Base-by-base conservation (phyloP, 139 green algal genomes). In the Mesostigma viride region DNA sequence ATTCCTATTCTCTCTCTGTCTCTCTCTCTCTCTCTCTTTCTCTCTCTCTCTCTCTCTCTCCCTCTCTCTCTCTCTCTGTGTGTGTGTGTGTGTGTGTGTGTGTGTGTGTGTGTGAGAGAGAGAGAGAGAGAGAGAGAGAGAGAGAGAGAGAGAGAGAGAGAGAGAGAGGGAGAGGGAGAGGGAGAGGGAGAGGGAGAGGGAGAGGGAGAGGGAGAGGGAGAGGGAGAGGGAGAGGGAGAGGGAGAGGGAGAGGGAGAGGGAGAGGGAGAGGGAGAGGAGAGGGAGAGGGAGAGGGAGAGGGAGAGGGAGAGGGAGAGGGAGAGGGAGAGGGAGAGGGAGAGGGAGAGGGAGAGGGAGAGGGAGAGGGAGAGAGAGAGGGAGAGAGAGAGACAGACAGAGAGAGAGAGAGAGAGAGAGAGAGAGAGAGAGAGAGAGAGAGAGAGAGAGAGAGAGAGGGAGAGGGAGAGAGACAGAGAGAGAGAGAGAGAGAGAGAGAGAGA, bases 1-100 rank as follows among this genome's bases (percentile, higher is more conserved):
- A n/a, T n/a, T n/a, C n/a, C n/a, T n/a, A n/a, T 32, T 33, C 59
- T 66, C 76, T 81, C 59, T 40, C 14, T 56, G 26, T 66, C 59
- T 40, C 59, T 56, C 22, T 66, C 59, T 40, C 59, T 56, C 59
- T 57, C 59, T 40, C 14, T 56, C 59, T 66, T 27, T 40, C 59
- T 5, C 59, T 56, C 59, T 31, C 59, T 35, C 59, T 66, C 59
- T 40, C 59, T 35, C 59, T 66, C 59, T 27, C 59, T 56, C 59
- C 59, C 11, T 40, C 22, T 27, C 59, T 40, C 59, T 27, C 14
- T 66, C 59, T 35, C 59, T 66, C 59, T 35, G 26, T 40, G 26
- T n/a, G n/a, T n/a, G n/a, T n/a, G n/a, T n/a, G n/a, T n/a, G n/a
- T n/a, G n/a, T n/a, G n/a, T n/a, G n/a, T n/a, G n/a, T n/a, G n/a